Percentiles rank a stretch among this genome's conserved stretches.
These are phyloP conservation scores for Tanacetum coccineum DNA, from an alignment of 129 eudicot species.

Conservation along the genomic window DNA sequence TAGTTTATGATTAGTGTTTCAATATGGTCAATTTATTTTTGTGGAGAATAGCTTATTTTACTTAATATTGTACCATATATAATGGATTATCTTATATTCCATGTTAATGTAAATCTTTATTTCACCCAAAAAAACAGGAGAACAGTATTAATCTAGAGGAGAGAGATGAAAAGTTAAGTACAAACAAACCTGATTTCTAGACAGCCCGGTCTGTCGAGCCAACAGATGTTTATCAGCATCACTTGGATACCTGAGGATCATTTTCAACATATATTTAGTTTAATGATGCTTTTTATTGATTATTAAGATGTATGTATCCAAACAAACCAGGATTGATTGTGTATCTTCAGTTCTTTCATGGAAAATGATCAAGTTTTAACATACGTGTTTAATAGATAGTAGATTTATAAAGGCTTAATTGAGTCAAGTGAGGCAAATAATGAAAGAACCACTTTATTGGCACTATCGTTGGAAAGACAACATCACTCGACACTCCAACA, in stretches of 20 bases:
- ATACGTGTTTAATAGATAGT: not conserved
- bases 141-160: not conserved
- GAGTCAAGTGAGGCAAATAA: conserved; percentile 3
- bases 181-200: conserved; percentile 68
- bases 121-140: no score
- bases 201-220: conserved; percentile 79
- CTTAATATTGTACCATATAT: no score
- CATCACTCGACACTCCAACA: conserved; percentile 23
- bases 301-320: not conserved
- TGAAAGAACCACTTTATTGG: conserved; percentile 32
- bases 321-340: not conserved
- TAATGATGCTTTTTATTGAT: not conserved
- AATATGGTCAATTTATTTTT: no score
- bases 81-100: no score
- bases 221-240: conserved; percentile 95
- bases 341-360: conserved; percentile 7
- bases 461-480: conserved; percentile 31
- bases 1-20: no score
- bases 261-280: conserved; percentile 25
- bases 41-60: no score
- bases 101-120: no score
- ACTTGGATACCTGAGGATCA: conserved; percentile 84
- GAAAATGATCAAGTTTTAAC: no score
- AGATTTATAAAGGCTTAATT: no score
- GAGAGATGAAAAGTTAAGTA: no score